phyloP scores from a whole-genome alignment of 2,329 filamentous ascomycete species.

The Cladosporium sp. region DNA sequence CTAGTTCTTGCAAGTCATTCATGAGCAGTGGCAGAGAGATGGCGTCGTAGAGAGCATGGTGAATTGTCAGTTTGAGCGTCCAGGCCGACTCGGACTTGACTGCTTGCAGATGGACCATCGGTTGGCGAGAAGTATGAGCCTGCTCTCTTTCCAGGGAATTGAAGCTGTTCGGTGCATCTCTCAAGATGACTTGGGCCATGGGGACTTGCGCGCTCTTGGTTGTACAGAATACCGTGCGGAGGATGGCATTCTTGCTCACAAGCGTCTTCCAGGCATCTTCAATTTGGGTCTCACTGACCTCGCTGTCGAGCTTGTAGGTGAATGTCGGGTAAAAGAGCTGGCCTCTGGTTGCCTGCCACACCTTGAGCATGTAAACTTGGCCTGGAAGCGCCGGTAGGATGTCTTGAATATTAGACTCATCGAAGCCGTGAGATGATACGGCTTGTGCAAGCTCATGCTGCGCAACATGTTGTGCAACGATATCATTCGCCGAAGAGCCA shows the following conservation, averaged over 20 bases:
- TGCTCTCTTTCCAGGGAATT: slow-evolving; percentile 25
- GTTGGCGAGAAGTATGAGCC: slow-evolving; percentile 11
- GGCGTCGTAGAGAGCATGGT: slow-evolving; percentile 86
- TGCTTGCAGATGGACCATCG: slow-evolving; percentile 22
- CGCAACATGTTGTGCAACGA: slow-evolving; percentile 16
- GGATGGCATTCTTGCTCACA: slow-evolving; percentile 52
- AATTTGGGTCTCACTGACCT: slow-evolving; percentile 40
- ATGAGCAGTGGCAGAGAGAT: slow-evolving; percentile 67
- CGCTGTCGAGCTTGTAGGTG: slow-evolving; percentile 49
- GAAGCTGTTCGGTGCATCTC: slow-evolving; percentile 30
- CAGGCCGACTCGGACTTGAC: slow-evolving; percentile 16
- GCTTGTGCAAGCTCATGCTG: slow-evolving; percentile 12
- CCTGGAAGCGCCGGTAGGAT: slow-evolving; percentile 68
- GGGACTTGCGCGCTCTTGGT: slow-evolving; percentile 46
- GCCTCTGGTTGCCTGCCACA: slow-evolving; percentile 66
- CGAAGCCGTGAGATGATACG: slow-evolving; percentile 32
- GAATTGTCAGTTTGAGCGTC: slow-evolving; percentile 52
- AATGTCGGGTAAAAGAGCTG: slow-evolving; percentile 71
- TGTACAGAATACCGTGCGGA: slow-evolving; percentile 63
- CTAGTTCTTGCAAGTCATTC: slow-evolving; percentile 41
- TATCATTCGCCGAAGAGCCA: slow-evolving; percentile 32
- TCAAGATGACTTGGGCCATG: slow-evolving; percentile 60
- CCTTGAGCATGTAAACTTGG: slow-evolving; percentile 74
- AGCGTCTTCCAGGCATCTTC: slow-evolving; percentile 58
- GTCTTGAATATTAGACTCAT: slow-evolving; percentile 45